phyloP scores from a whole-genome alignment of 192 early-diverging fungal genomes.

The Backusella australiensis region DNA sequence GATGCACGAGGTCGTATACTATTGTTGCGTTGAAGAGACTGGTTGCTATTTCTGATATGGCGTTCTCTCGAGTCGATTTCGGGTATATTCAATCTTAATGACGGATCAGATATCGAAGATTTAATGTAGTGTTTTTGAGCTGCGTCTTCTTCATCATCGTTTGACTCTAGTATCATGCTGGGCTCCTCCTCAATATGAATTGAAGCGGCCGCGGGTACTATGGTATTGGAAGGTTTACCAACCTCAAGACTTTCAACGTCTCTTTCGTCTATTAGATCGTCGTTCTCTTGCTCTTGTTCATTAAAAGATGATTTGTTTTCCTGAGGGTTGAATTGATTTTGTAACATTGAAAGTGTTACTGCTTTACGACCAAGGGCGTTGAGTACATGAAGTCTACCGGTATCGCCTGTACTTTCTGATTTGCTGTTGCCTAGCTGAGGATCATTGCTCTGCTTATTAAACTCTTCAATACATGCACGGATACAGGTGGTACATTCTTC shows the following conservation, averaged over 20 bases:
- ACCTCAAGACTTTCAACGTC: background rate
- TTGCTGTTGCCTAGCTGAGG: background rate
- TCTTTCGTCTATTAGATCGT: background rate
- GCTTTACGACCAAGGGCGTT: slow-evolving; percentile 33
- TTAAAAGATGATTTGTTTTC: background rate
- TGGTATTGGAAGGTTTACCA: background rate
- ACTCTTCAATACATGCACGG: slow-evolving; percentile 15
- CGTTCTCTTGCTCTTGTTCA: background rate
- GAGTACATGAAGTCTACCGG: slow-evolving; percentile 22
- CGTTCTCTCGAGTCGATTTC: background rate
- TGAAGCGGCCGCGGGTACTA: background rate
- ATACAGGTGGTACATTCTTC: slow-evolving; percentile 15
- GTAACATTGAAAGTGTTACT: slow-evolving; percentile 24
- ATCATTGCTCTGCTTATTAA: background rate
- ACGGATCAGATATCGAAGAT: background rate
- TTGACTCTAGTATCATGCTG: background rate
- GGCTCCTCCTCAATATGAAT: background rate
- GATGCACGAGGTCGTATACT: slow-evolving; percentile 4
- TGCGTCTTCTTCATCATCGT: background rate
- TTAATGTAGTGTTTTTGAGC: background rate
- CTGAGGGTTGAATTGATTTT: slow-evolving; percentile 9
- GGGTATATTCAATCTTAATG: slow-evolving; percentile 13
- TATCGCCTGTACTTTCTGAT: slow-evolving; percentile 17
- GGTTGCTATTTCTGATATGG: background rate
- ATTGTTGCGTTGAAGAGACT: background rate